Evolutionary conservation across 441 rosid genomes (phyloP), one percentile per base, ranked within the genome.

Genomic region (Kokia cookei): DNA sequence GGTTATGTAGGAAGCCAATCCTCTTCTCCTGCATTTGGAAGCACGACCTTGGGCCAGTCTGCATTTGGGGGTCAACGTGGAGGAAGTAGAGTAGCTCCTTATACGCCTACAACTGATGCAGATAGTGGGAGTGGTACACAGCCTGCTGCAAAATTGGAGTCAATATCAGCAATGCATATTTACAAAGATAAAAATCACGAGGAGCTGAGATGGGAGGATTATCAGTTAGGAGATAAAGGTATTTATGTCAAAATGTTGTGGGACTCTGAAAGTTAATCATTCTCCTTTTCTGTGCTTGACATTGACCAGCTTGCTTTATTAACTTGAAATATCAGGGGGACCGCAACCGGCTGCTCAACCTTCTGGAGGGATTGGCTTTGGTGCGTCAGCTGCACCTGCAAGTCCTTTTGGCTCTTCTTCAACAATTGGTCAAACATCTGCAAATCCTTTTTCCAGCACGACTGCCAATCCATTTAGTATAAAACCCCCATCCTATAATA

Each of bases 191-290:
- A 94, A 85, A 86, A 87, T 83, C 98, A 91, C 29, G 98, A 96
- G 81, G 99, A 94, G 86, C 88, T 96, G 60, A 82, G 97, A 75
- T 93, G 98, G 99, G 99, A 93, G 78, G 99, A 96, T 74, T 93
- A 88, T 77, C 98, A 94, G 76, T 82, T 75, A 69, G 98, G 98
- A 82, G 99, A 94, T 82, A 94, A 94, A 92, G 99, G 99, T 61
- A 37, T 59, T 69, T 43, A 4, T 45, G 6, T 45, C 19, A n/a
- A 45, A 45, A 50, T 60, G 40, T 10, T 68, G 71, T 50, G 7
- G 29, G 69, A 26, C 48, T 40, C 55, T 51, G 63, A n/a, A 64
- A 24, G 42, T 15, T 53, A 58, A 57, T 43, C 32, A 19, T 65
- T 43, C 27, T 75, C 24, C 67, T 67, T 40, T 51, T 47, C 7